These are phyloP conservation scores for Pestalotiopsis sp. DNA, from an alignment of 2,329 filamentous ascomycete species.

Conservation along the genomic window DNA sequence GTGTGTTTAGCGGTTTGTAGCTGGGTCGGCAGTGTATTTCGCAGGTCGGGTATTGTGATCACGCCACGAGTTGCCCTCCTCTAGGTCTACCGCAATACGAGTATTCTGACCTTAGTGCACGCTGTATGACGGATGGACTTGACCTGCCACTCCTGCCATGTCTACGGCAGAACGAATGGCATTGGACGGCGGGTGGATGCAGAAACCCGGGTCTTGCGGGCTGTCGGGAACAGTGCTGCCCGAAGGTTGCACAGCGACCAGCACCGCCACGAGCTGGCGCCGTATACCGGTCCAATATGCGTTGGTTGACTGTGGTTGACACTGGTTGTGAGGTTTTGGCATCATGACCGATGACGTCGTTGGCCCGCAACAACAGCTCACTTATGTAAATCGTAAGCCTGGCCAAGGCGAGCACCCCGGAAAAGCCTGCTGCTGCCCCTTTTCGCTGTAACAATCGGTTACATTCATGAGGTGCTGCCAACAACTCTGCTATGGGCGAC, in stretches of 20 bases:
- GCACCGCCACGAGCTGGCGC: background rate
- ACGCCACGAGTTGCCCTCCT: background rate
- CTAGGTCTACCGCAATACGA: background rate
- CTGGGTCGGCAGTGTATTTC: background rate
- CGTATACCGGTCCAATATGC: background rate
- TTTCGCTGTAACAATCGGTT: background rate
- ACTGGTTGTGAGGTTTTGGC: background rate
- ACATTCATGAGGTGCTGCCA: background rate
- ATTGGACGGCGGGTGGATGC: background rate
- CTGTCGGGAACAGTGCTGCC: background rate
- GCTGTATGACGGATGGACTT: background rate
- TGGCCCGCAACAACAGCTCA: background rate
- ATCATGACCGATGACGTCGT: background rate
- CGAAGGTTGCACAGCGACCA: background rate
- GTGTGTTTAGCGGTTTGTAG: background rate
- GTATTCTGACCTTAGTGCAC: background rate
- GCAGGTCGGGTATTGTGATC: background rate
- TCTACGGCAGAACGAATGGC: background rate
- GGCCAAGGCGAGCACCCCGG: background rate
- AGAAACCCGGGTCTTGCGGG: background rate
- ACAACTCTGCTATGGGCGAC: background rate
- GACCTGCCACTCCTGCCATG: background rate
- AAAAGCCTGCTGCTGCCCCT: background rate
- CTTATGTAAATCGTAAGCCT: background rate
- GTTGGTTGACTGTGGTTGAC: background rate